Evolutionary conservation across 208 protist genomes (phyloP).

Genomic region (Leishmania braziliensis): DNA sequence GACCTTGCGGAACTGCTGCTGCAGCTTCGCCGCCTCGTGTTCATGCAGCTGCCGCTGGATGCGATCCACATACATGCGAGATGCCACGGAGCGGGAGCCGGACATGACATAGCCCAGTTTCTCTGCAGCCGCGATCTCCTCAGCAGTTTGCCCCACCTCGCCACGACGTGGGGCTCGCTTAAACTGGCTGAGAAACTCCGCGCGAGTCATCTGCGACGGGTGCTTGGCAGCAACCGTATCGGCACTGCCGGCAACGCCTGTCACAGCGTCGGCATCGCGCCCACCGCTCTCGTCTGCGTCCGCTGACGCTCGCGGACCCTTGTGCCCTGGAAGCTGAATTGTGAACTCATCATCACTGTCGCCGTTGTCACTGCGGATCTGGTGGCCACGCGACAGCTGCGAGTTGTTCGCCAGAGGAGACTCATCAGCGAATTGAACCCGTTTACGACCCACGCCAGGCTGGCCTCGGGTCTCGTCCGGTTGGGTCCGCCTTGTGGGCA

Average conservation of each 20-base stretch:
- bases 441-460: background rate
- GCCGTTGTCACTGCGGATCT: background rate
- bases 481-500: background rate
- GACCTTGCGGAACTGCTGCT: conserved; percentile 87
- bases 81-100: conserved; percentile 82
- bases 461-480: background rate
- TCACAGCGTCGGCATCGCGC: background rate
- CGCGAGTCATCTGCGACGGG: conserved; percentile 87
- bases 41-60: conserved; percentile 91
- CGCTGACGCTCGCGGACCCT: background rate
- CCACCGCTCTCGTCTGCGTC: background rate
- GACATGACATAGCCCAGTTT: conserved; percentile 92
- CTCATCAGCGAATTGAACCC: conserved; percentile 21
- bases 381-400: background rate
- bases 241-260: background rate
- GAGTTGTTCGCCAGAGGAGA: background rate
- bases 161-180: conserved; percentile 86
- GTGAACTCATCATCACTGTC: conserved; percentile 8
- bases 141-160: conserved; percentile 83
- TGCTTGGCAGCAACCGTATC: conserved; percentile 52
- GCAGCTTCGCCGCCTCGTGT: conserved; percentile 84
- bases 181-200: conserved; percentile 88
- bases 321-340: conserved; percentile 5
- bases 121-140: conserved; percentile 79
- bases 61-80: conserved; percentile 84